Conservation (phyloP, 331 rosid genomes). For the Erythrophleum ivorense region DNA sequence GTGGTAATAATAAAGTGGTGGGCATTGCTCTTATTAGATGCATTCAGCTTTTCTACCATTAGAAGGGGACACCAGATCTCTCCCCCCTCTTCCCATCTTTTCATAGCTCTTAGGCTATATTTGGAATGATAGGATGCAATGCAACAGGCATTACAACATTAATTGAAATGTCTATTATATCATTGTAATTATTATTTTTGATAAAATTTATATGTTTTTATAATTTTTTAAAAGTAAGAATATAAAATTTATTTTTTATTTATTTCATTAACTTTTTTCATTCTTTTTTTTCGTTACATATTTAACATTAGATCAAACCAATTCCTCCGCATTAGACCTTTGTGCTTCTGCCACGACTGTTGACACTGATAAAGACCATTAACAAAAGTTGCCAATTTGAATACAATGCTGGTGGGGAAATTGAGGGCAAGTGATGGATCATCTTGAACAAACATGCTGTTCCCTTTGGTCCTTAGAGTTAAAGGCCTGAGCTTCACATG, state of each 20-base stretch:
- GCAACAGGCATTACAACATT: no score
- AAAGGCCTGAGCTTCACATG: not conserved
- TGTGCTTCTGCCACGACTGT: slow-evolving; percentile 11
- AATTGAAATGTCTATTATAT: no score
- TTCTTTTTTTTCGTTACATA: no score
- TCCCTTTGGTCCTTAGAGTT: not conserved
- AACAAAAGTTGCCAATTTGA: not conserved
- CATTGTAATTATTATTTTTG: no score
- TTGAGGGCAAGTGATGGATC: not conserved
- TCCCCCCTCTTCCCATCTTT: not conserved
- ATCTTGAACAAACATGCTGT: not conserved
- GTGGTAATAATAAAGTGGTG: not conserved
- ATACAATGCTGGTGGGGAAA: not conserved
- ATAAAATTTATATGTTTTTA: no score
- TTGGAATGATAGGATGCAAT: no score
- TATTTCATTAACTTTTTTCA: no score
- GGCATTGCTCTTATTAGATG: not conserved
- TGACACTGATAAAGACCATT: not conserved
- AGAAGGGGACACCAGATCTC: not conserved
- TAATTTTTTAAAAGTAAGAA: no score
- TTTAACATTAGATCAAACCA: not conserved
- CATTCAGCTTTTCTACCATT: slow-evolving; percentile 15
- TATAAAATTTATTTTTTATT: no score
- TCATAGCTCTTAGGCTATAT: not conserved
- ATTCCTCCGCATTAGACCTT: not conserved